A percentile compares a stretch with the other conserved stretches of the same genome.
Evolutionary conservation across 176 grass and related monocot genomes (phyloP).

Genomic region (Chrysopogon serrulatus): DNA sequence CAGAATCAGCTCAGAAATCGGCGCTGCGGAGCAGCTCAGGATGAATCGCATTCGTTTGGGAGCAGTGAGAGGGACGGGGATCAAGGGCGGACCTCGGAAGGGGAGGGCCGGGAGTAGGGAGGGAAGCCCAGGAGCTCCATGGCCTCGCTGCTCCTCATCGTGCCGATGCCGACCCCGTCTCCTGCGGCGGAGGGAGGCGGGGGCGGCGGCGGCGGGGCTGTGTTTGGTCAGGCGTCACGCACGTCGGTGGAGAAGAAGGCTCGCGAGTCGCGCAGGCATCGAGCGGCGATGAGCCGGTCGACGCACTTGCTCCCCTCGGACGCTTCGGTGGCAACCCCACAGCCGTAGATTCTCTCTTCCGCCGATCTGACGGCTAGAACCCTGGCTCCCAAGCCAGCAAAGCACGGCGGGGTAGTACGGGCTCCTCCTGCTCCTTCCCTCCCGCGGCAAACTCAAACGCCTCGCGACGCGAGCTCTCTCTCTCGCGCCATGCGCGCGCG

Average conservation of each 20-base stretch:
- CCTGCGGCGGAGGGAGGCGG: background rate
- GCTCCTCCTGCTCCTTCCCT: background rate
- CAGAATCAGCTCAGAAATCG: background rate
- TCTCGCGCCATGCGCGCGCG: conserved; percentile 28
- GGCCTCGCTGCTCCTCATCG: conserved; percentile 61
- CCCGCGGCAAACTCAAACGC: background rate
- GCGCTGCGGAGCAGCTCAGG: background rate
- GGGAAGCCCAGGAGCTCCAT: conserved; percentile 66
- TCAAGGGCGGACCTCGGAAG: conserved; percentile 37
- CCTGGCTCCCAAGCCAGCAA: too few species aligned
- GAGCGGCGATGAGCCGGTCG: conserved; percentile 1
- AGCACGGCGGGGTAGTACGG: background rate
- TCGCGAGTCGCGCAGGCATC: background rate
- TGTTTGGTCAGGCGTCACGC: background rate
- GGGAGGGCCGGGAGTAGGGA: conserved; percentile 49
- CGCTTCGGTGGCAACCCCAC: background rate
- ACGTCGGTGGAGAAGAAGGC: conserved; percentile 13
- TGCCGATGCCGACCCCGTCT: background rate
- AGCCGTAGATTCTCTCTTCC: background rate
- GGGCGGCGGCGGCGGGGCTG: background rate
- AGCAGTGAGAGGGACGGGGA: background rate
- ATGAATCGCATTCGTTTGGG: background rate
- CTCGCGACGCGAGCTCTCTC: background rate
- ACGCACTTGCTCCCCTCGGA: background rate
- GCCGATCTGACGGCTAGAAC: conserved; percentile 21